A percentile compares a stretch with the other conserved stretches of the same genome.
Conservation (phyloP, 2,329 filamentous ascomycete species). For the Pseudophaeomoniella oleicola region DNA sequence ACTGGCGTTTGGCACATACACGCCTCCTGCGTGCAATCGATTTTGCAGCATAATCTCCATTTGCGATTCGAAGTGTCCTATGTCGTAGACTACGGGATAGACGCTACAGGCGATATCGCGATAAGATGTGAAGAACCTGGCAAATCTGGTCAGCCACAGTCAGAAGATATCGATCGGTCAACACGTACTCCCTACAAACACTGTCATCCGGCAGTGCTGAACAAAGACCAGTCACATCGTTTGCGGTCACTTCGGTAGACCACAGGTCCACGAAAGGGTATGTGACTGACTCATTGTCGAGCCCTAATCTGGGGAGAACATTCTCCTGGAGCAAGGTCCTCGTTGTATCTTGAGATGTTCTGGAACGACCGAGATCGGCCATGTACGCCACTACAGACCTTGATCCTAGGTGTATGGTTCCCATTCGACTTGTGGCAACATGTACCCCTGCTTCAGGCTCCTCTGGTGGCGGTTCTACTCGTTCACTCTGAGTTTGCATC, state of each 20-base stretch:
- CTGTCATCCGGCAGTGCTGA: constrained; percentile 44
- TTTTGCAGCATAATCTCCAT: constrained; percentile 39
- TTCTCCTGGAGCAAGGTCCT: constrained; percentile 45
- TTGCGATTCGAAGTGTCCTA: constrained; percentile 38
- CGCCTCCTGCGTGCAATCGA: constrained; percentile 27
- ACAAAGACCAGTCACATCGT: constrained; percentile 42
- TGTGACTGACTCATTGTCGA: constrained; percentile 50
- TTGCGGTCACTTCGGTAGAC: constrained; percentile 45
- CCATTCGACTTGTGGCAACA: constrained; percentile 43
- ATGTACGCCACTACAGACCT: constrained; percentile 49
- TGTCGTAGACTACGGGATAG: constrained; percentile 45
- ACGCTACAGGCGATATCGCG: constrained; percentile 44
- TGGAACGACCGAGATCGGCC: constrained; percentile 37
- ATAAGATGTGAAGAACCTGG: constrained; percentile 41
- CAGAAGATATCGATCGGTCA: not conserved
- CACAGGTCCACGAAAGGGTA: constrained; percentile 53
- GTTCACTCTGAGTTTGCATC: not conserved
- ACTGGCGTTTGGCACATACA: constrained; percentile 27
- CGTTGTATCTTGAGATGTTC: constrained; percentile 25
- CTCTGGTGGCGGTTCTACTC: not conserved
- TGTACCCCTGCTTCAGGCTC: constrained; percentile 37
- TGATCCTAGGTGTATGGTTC: constrained; percentile 47
- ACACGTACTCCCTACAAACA: constrained; percentile 37
- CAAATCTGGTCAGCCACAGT: constrained; percentile 4
- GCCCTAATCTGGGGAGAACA: constrained; percentile 46